Percentiles rank a stretch among this genome's conserved stretches.
phyloP scores from a whole-genome alignment of 176 grass and related monocot genomes.

The Oryza glaberrima region DNA sequence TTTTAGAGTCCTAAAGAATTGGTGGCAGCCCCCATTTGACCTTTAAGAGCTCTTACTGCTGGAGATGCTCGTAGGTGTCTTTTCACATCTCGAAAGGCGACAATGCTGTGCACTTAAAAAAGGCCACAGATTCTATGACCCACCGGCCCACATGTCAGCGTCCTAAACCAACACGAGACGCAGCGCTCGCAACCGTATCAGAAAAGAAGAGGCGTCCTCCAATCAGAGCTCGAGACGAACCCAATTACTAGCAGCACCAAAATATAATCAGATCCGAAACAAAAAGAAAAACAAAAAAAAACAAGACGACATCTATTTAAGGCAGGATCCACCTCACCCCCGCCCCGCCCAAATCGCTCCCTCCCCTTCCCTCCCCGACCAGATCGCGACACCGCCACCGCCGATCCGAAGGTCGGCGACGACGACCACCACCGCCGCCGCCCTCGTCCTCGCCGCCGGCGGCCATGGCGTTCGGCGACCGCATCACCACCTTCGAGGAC shows the following conservation, averaged over 20 bases:
- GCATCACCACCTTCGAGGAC: slow-evolving; percentile 87
- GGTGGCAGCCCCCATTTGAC: too few relatives aligned
- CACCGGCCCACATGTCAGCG: not conserved
- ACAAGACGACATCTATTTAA: slow-evolving; percentile 39
- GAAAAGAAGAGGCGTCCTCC: too few relatives aligned
- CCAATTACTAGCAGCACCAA: too few relatives aligned
- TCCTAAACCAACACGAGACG: not conserved
- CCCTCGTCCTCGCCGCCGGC: slow-evolving; percentile 17
- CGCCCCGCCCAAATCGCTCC: slow-evolving; percentile 24
- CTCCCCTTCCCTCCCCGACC: slow-evolving; percentile 1
- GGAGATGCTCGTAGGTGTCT: too few relatives aligned
- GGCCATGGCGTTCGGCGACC: slow-evolving; percentile 73
- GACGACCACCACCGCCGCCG: not conserved
- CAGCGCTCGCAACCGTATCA: not conserved
- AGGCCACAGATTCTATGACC: too few relatives aligned
- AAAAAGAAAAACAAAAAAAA: too few relatives aligned
- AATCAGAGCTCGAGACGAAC: too few relatives aligned
- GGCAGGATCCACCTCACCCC: slow-evolving; percentile 20
- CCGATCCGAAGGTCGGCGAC: slow-evolving; percentile 38
- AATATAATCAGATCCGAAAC: too few relatives aligned
- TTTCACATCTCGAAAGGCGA: not conserved
- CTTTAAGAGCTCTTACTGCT: too few relatives aligned
- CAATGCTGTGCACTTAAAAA: too few relatives aligned
- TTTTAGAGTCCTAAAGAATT: too few relatives aligned
- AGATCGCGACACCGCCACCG: slow-evolving; percentile 29